Base-by-base conservation (phyloP, 2,329 filamentous ascomycete genomes). In the Fusarium succisae region DNA sequence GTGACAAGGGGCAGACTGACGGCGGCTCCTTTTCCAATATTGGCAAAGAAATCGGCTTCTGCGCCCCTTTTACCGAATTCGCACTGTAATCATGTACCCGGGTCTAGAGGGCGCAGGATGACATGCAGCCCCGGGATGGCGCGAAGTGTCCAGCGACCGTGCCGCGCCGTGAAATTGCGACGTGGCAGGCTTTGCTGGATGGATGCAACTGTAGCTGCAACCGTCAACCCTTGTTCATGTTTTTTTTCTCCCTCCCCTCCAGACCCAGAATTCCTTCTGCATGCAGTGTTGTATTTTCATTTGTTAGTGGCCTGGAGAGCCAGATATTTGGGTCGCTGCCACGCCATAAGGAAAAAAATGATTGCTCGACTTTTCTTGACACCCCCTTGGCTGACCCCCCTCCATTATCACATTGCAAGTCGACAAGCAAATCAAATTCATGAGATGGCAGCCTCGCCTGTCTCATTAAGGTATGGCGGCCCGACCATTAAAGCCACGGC, bases 121-220 rank as follows among this genome's bases (percentile, higher is more conserved):
- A 79, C 76, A 79, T 78, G 76, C 77, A 79, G 76, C 67, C 77
- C 61, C 63, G 75, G 73, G 74, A 79, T 79, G 77, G 77, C 77
- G 77, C 66, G 64, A 77, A 78, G 76, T 72, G 71, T 47, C 66
- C 66, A 69, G 76, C 60, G 67, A 73, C 73, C 73, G 76, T 71
- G 75, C 75, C 77, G 77, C 77, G 68, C 78, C 77, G 73, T 74
- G 66, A 79, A 76, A 79, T 79, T 79, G 77, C 77, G 77, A 79
- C 78, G 76, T 79, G 77, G 77, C 78, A 77, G 71, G 55, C 72
- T 66, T 63, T 63, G 67, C 44, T 74, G 72, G 72, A 72, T 69
- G 48, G 63, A 70, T 59, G 58, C 63, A 56, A 58, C 57, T 74
- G 61, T 63, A 64, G 68, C 57, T 50, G 47, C 55, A 37, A 14